phyloP scores from a whole-genome alignment of 2,329 filamentous ascomycete species.

The Monilinia fructicola region DNA sequence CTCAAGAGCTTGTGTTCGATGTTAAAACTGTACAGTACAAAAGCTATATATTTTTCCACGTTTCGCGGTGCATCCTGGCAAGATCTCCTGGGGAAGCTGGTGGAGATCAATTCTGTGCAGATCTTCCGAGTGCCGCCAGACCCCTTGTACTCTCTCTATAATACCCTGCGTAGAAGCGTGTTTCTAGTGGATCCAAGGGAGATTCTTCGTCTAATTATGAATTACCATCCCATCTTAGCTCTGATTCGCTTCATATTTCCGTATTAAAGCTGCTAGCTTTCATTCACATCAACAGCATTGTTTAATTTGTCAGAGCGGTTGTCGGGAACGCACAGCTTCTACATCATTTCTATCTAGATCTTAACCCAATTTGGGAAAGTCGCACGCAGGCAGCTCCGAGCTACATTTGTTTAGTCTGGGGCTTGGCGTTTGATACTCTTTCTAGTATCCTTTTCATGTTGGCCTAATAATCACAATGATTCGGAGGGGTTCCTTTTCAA shows the following conservation, averaged over 20 bases:
- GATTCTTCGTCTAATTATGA: not conserved
- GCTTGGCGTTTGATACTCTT: slow-evolving; percentile 9
- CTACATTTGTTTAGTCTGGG: slow-evolving; percentile 4
- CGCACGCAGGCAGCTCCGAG: not conserved
- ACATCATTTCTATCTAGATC: slow-evolving; percentile 1
- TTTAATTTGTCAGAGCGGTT: slow-evolving; percentile 8
- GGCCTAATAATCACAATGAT: not conserved
- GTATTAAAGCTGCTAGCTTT: not conserved
- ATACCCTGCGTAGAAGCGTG: not conserved
- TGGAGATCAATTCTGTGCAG: not conserved
- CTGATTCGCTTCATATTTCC: slow-evolving; percentile 6
- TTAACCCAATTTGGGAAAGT: slow-evolving; percentile 1
- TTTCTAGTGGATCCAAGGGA: not conserved
- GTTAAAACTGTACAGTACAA: not conserved
- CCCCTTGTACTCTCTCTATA: not conserved
- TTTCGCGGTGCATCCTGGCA: not conserved
- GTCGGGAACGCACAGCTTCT: slow-evolving; percentile 13
- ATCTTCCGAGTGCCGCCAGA: not conserved
- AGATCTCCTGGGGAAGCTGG: not conserved
- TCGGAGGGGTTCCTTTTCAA: not conserved
- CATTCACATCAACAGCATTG: not conserved
- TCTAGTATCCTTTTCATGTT: not conserved
- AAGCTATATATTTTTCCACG: not conserved
- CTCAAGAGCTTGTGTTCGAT: not conserved
- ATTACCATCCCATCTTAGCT: not conserved